Evolutionary conservation across 768 basidiomycete species (phyloP), one percentile per base, ranked within the genome.

Genomic region (Cantharellus anzutake): DNA sequence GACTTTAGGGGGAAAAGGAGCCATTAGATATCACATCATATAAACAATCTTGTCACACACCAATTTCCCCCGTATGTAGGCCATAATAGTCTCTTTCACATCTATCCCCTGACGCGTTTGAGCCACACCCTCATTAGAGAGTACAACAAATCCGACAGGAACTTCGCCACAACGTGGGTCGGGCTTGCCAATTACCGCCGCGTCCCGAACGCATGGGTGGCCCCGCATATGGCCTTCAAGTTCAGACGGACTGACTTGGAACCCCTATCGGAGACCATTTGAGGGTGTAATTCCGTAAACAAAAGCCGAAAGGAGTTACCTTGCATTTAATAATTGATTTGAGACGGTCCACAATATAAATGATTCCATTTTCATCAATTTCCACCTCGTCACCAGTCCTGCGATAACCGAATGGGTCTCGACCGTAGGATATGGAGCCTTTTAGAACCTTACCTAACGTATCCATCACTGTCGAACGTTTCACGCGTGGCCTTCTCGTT

Each of bases 161-260:
- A 83, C 70, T 66, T 86, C 84, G 14, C 84, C 84, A 61, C 51
- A 59, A 61, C 78, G 85, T 4, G 83, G 82, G 65, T 86, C 80
- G 4, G 77, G 78, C 39, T 81, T 66, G 0, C 81, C 78, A 16
- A 86, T 78, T 1, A 86, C 82, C 63, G 83, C 83, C 2, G 73
- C 73, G 48, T 62, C 78, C 3, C 73, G 72, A 29, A 84, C 77
- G 63, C 82, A 81, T 0, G 74, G 69, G 63, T 84, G 80, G 51
- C 72, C 75, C 37, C 82, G 67, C 14, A 83, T 65, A 60, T 80
- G 80, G 20, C 78, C 83, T 65, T 62, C 62, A 4, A 63, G 61
- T 56, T 63, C 64, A 3, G 84, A 82, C 2, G 83, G 84, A 0
- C 83, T 81, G 1, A 86, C 83, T 66, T 86, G 83, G 66, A 82